Percentiles rank a stretch among this genome's conserved stretches.
Conservation (phyloP, 176 grass and related monocot genomes). For the Ensete ventricosum region DNA sequence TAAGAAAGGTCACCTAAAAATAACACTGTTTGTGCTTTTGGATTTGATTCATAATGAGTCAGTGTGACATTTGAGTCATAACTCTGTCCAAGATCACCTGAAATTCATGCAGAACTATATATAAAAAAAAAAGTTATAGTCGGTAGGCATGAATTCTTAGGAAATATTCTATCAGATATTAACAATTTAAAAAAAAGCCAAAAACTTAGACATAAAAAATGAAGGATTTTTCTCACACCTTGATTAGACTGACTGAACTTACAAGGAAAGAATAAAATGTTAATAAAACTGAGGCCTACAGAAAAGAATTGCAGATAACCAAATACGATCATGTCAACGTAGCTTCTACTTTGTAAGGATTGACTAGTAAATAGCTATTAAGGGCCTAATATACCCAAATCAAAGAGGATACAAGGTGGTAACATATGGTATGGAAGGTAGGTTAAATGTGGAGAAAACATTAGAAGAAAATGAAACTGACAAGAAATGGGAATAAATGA, state of each 20-base stretch:
- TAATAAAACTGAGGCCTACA: neutral
- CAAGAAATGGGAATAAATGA: no score
- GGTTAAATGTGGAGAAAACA: neutral
- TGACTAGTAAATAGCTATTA: neutral
- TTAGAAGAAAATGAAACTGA: neutral
- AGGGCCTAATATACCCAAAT: neutral
- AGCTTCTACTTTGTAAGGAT: neutral
- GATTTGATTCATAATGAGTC: conserved; percentile 68
- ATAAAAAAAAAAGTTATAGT: neutral
- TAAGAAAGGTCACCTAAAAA: conserved; percentile 77
- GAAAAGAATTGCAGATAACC: neutral
- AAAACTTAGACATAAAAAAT: neutral
- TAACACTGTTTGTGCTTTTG: conserved; percentile 52
- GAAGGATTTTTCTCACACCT: neutral
- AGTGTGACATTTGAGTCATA: conserved; percentile 78
- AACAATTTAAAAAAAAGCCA: neutral
- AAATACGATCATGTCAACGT: neutral
- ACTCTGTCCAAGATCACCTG: conserved; percentile 89
- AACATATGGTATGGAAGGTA: neutral
- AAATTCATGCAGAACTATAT: conserved; percentile 8
- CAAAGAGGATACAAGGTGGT: no score
- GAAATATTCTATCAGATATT: neutral
- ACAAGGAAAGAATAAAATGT: neutral
- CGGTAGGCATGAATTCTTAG: neutral
- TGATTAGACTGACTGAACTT: neutral